Percentiles rank a stretch among this genome's conserved stretches.
phyloP scores from a whole-genome alignment of 1,139 yeast genomes.

The Protomyces gravidus region DNA sequence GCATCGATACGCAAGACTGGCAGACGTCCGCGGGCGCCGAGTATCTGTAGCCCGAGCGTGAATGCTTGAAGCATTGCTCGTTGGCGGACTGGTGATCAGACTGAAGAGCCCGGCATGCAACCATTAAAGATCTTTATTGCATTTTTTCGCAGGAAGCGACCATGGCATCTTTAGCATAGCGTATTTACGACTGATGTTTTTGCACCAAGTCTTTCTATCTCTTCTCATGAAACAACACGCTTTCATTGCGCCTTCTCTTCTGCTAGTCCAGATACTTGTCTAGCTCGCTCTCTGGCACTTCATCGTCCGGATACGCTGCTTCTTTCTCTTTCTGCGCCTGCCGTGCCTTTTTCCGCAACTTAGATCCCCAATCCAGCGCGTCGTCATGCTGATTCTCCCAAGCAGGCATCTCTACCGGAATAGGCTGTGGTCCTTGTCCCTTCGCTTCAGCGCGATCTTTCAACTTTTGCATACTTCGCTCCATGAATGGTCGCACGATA shows the following conservation, averaged over 20 bases:
- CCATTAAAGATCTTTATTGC: too few relatives aligned
- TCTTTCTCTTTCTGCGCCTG: constrained; percentile 19
- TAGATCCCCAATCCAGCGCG: constrained; percentile 22
- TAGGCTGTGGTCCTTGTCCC: constrained; percentile 25
- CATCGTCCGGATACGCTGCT: constrained; percentile 15
- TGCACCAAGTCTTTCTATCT: too few relatives aligned
- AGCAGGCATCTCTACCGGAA: constrained; percentile 23
- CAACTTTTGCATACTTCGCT: constrained; percentile 19
- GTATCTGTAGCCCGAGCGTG: neutral
- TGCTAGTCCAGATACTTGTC: constrained; percentile 22
- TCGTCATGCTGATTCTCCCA: constrained; percentile 22
- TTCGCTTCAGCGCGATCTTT: constrained; percentile 13
- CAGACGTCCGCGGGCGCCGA: neutral
- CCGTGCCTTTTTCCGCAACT: constrained; percentile 13
- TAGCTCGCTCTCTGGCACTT: constrained; percentile 22
- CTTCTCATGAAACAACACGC: too few relatives aligned
- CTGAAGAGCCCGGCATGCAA: too few relatives aligned
- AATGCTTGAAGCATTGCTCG: too few relatives aligned
- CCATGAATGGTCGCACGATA: constrained; percentile 21
- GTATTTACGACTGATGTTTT: too few relatives aligned
- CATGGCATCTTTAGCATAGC: too few relatives aligned
- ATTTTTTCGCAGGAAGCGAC: too few relatives aligned
- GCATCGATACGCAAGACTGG: neutral
- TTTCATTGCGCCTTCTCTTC: too few relatives aligned
- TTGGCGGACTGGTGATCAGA: too few relatives aligned